A percentile compares a stretch with the other conserved stretches of the same genome.
Evolutionary conservation across 2,329 filamentous ascomycete species (phyloP).

Genomic region (Parafenestella ontariensis): DNA sequence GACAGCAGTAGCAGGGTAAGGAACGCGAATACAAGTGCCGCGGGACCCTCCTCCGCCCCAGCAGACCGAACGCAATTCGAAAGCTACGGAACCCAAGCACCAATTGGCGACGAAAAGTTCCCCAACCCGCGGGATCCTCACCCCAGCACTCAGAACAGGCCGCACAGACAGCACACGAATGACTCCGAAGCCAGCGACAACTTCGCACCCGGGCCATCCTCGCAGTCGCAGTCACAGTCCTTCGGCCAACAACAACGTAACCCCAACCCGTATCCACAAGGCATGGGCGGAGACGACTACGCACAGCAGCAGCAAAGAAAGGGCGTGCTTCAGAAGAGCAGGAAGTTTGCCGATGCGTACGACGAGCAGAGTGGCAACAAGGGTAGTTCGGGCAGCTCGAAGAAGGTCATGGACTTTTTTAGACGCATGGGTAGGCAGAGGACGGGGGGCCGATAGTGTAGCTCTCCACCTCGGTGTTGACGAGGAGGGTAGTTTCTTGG

Average conservation of each 20-base stretch:
- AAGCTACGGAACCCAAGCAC: constrained; percentile 23
- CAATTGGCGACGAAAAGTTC: constrained; percentile 47
- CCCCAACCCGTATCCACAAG: constrained; percentile 52
- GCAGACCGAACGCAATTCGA: constrained; percentile 48
- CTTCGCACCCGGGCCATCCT: constrained; percentile 20
- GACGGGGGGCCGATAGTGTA: constrained; percentile 15
- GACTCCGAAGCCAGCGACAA: constrained; percentile 48
- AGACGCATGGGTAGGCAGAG: constrained; percentile 81
- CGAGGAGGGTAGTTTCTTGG: neutral
- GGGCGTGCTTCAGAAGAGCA: constrained; percentile 81
- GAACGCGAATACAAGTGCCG: constrained; percentile 19
- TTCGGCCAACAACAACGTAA: constrained; percentile 26
- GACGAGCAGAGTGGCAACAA: constrained; percentile 62
- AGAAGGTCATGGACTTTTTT: constrained; percentile 99
- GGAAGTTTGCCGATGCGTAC: constrained; percentile 86
- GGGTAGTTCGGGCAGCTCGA: constrained; percentile 70
- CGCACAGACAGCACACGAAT: constrained; percentile 39
- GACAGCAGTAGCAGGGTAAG: constrained; percentile 38
- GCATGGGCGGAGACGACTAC: constrained; percentile 41
- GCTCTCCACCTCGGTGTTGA: neutral
- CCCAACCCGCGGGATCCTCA: constrained; percentile 43
- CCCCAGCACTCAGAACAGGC: constrained; percentile 31
- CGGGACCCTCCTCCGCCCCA: constrained; percentile 44
- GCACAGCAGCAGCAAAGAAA: constrained; percentile 30
- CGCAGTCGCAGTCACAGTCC: constrained; percentile 6